Evolutionary conservation across 2,329 filamentous ascomycete genomes (phyloP).

Genomic region (Claviceps humidiphila): DNA sequence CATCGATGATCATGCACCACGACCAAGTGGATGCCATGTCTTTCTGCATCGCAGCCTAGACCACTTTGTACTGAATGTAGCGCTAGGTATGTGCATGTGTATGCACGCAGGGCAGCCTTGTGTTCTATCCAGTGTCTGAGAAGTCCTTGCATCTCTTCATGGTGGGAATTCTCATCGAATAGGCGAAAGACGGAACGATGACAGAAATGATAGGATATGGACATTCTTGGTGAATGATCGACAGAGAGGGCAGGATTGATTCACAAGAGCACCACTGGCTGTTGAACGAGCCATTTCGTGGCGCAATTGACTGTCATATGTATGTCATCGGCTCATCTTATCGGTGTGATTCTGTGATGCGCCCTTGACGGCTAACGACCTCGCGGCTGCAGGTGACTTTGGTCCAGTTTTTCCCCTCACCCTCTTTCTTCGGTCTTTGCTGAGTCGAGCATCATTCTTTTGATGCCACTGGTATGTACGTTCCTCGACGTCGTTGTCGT

Average conservation of each 20-base stretch:
- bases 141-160: background rate
- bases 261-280: background rate
- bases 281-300: background rate
- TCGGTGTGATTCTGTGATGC: background rate
- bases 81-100: background rate
- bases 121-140: background rate
- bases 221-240: too few relatives aligned
- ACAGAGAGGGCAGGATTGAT: background rate
- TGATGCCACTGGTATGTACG: background rate
- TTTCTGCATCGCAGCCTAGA: conserved; percentile 1
- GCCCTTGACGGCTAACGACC: background rate
- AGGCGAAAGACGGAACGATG: background rate
- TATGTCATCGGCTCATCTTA: background rate
- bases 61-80: background rate
- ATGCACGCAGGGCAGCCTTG: conserved; percentile 1
- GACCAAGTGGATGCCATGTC: conserved; percentile 1
- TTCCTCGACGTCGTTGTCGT: background rate
- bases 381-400: background rate
- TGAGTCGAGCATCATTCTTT: background rate
- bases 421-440: background rate
- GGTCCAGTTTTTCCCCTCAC: too few relatives aligned
- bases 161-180: background rate
- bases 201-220: background rate
- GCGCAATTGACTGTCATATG: background rate
- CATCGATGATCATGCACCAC: conserved; percentile 1